A percentile compares a stretch with the other conserved stretches of the same genome.
Conservation (phyloP, 2,329 filamentous ascomycete genomes). For the Cadophora gregata region DNA sequence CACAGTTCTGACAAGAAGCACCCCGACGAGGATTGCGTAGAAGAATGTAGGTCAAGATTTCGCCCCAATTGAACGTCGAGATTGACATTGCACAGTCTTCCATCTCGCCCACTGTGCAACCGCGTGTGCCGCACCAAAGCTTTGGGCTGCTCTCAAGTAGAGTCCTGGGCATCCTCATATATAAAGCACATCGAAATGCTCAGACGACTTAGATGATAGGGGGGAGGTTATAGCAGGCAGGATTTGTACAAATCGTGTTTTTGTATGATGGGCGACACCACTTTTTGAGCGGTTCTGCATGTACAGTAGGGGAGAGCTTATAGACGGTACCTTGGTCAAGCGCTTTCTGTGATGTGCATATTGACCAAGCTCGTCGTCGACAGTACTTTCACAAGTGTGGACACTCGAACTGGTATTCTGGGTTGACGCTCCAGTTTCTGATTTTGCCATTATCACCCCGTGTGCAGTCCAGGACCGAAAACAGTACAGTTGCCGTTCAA, state of each 20-base stretch:
- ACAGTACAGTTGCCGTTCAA: too few relatives aligned
- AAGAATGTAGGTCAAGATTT: slow-evolving; percentile 86
- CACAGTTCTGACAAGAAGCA: slow-evolving; percentile 70
- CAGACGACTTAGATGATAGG: slow-evolving; percentile 33
- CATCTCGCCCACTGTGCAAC: slow-evolving; percentile 96
- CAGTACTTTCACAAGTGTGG: not conserved
- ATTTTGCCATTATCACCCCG: not conserved
- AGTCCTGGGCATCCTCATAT: slow-evolving; percentile 32
- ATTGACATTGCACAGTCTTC: slow-evolving; percentile 73
- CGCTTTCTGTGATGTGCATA: not conserved
- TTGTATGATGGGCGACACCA: slow-evolving; percentile 40
- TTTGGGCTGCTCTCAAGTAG: slow-evolving; percentile 93
- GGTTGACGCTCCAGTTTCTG: not conserved
- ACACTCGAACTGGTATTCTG: not conserved
- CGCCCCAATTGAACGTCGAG: not conserved
- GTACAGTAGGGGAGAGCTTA: slow-evolving; percentile 42
- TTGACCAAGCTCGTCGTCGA: not conserved
- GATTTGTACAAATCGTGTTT: slow-evolving; percentile 41
- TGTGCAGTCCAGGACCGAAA: not conserved
- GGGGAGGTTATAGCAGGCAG: slow-evolving; percentile 21
- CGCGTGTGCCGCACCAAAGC: slow-evolving; percentile 92
- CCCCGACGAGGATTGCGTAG: slow-evolving; percentile 92
- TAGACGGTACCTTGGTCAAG: slow-evolving; percentile 26
- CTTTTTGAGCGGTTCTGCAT: slow-evolving; percentile 38
- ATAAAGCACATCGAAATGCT: slow-evolving; percentile 26